Base-by-base conservation (phyloP, 768 basidiomycete species). In the Boletellus ananiceps region DNA sequence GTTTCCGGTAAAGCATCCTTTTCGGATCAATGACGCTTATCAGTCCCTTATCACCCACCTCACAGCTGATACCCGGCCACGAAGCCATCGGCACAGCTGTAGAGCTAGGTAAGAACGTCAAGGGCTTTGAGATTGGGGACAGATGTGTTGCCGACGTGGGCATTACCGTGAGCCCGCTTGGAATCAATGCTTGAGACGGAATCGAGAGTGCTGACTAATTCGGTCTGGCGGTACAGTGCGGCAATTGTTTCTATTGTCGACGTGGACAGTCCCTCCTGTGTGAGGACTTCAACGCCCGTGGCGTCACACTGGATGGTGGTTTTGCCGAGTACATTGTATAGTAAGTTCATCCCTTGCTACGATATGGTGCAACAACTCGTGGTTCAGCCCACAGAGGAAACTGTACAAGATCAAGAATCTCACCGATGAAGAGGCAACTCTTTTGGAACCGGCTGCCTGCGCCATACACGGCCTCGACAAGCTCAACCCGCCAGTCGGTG, bases 391-490 rank as follows among this genome's bases (percentile, higher is more conserved):
- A 49, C 76, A 86, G 52, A 77, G 83, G 65, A 93, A 92, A 61
- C 72, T 89, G 16, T 94, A 89, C 77, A 90, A 89, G 69, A 84
- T 93, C 58, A 71, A 91, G 56, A 93, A 93, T 69, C 77, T 94
- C 45, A 81, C 81, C 8, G 90, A 93, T 62, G 86, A 90, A 59
- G 91, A 93, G 55, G 82, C 91, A 1, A 92, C 89, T 3, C 80
- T 95, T 16, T 75, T 93, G 32, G 92, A 94, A 63, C 93, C 93
- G 35, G 88, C 90, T 4, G 85, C 92, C 5, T 95, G 92, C 57
- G 93, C 93, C 29, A 81, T 95, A 44, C 92, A 95, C 65, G 92
- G 92, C 6, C 82, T 93, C 53, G 92, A 95, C 70, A 90, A 91
- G 66, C 80, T 95, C 49, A 79, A 74, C 49, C 84, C 88, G 1